Conservation (phyloP, 306 rosid species). For the Clitoria ternatea region DNA sequence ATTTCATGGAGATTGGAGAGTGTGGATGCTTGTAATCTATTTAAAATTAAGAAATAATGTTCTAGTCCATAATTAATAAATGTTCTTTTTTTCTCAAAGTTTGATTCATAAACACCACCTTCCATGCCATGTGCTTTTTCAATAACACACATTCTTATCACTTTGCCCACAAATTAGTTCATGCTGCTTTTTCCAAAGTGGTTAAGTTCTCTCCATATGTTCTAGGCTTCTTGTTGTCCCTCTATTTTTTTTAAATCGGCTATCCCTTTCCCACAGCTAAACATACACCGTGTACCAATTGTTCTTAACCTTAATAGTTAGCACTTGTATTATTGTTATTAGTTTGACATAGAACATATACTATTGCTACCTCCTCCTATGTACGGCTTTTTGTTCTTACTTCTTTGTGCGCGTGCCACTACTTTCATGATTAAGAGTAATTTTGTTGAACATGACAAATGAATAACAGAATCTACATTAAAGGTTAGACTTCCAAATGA, state of each 20-base stretch:
- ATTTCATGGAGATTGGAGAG: constrained; percentile 12
- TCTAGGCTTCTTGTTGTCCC: constrained; percentile 23
- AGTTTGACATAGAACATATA: too few relatives aligned
- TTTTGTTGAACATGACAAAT: background rate
- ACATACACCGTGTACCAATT: constrained; percentile 10
- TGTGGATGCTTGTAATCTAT: constrained; percentile 25
- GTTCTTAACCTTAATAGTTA: constrained; percentile 5
- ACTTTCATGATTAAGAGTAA: background rate
- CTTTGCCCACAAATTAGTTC: constrained; percentile 15
- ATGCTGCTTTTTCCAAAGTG: constrained; percentile 42
- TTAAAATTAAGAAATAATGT: constrained; percentile 27
- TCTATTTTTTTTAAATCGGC: background rate
- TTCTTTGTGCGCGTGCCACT: background rate
- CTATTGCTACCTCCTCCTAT: background rate
- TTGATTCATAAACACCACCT: constrained; percentile 30
- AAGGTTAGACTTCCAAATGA: too few relatives aligned
- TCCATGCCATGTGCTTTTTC: constrained; percentile 28
- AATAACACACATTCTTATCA: constrained; percentile 8
- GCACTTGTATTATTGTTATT: constrained; percentile 13
- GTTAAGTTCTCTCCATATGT: constrained; percentile 12
- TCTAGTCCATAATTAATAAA: constrained; percentile 19
- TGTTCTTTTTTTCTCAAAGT: constrained; percentile 27
- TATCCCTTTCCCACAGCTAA: background rate
- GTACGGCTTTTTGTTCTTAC: background rate
- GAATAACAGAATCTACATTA: background rate